These are phyloP conservation scores for Trichoderma asperellum DNA, from an alignment of 2,329 filamentous ascomycete genomes.

Conservation along the genomic window DNA sequence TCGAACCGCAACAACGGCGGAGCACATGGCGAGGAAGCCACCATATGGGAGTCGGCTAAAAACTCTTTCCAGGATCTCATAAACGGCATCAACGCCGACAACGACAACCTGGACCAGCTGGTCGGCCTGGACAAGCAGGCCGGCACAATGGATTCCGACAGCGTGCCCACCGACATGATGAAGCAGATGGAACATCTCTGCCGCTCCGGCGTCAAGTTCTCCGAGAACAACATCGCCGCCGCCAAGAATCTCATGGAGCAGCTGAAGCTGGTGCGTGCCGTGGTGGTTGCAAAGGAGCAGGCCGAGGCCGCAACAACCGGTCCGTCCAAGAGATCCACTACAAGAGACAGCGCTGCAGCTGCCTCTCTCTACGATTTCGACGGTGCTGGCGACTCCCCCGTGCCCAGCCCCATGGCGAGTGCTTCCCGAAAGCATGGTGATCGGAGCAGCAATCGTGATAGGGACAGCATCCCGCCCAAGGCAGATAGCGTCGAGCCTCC, in stretches of 20 bases:
- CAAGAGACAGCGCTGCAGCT: constrained; percentile 35
- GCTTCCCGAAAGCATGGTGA: constrained; percentile 45
- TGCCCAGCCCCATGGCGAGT: constrained; percentile 48
- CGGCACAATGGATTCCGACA: constrained; percentile 45
- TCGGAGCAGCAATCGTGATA: constrained; percentile 46
- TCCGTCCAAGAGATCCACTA: constrained; percentile 37
- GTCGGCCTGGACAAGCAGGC: constrained; percentile 48
- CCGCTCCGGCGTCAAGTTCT: constrained; percentile 48
- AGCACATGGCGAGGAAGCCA: constrained; percentile 49
- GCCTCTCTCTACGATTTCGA: constrained; percentile 52
- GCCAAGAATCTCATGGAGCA: constrained; percentile 48
- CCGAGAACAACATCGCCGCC: constrained; percentile 44
- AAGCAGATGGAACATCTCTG: constrained; percentile 50
- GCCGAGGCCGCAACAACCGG: constrained; percentile 41
- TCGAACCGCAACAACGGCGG: constrained; percentile 51
- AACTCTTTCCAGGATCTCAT: constrained; percentile 47
- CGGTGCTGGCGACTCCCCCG: constrained; percentile 50
- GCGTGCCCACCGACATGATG: constrained; percentile 44
- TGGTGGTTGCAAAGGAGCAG: constrained; percentile 50
- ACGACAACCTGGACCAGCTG: constrained; percentile 46
- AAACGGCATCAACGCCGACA: constrained; percentile 47
- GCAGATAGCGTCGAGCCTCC: constrained; percentile 61
- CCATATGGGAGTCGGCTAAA: constrained; percentile 50
- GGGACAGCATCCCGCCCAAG: constrained; percentile 60
- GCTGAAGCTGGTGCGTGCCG: constrained; percentile 48